Conservation (phyloP, 2,329 filamentous ascomycete genomes). For the Elsinoe arachidis region DNA sequence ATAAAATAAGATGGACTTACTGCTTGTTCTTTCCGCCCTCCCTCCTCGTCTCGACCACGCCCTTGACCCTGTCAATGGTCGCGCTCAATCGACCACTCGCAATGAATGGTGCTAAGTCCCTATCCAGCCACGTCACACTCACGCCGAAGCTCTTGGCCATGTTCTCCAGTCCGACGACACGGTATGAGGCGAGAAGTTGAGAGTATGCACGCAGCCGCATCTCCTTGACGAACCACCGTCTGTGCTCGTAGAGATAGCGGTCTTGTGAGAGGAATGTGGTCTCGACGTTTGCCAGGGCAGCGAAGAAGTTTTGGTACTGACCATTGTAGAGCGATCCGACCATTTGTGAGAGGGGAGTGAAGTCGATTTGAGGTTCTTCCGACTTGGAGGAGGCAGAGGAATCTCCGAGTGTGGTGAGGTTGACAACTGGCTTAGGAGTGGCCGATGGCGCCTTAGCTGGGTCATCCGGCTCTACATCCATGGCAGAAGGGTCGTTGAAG, state of each 20-base stretch:
- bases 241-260: conserved; percentile 91
- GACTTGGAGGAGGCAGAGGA: conserved; percentile 62
- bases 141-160: conserved; percentile 98
- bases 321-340: conserved; percentile 89
- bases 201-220: conserved; percentile 96
- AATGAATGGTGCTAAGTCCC: conserved; percentile 93
- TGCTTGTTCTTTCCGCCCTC: conserved; percentile 99
- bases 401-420: conserved; percentile 71
- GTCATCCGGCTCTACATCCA: conserved; percentile 23
- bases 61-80: conserved; percentile 94
- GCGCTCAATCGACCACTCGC: conserved; percentile 88
- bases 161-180: conserved; percentile 89
- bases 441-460: conserved; percentile 33
- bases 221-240: conserved; percentile 94
- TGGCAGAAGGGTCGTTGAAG: conserved; percentile 58
- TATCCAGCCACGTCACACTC: conserved; percentile 90
- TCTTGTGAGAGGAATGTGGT: conserved; percentile 90
- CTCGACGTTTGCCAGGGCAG: conserved; percentile 79
- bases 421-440: conserved; percentile 60
- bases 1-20: too few relatives aligned
- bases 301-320: conserved; percentile 90
- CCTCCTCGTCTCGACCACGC: conserved; percentile 95
- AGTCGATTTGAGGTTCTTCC: conserved; percentile 75
- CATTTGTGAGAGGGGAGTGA: conserved; percentile 75
- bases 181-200: conserved; percentile 93